These are phyloP conservation scores for Penicillium fuscoglaucum DNA, from an alignment of 2,329 filamentous ascomycete species.

Conservation along the genomic window DNA sequence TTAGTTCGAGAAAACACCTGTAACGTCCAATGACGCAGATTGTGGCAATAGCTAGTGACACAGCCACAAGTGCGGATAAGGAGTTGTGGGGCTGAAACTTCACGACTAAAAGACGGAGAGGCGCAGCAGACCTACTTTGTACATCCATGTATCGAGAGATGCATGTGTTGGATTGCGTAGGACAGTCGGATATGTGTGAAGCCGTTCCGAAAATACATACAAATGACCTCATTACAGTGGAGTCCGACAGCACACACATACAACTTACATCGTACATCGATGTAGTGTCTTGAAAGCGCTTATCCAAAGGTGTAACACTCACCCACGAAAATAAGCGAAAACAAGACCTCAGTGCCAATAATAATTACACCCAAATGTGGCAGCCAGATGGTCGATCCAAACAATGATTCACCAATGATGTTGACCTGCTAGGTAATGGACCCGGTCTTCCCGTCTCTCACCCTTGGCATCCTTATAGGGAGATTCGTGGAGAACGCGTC, in stretches of 20 bases:
- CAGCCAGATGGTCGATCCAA: conserved; percentile 7
- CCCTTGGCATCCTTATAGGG: conserved; percentile 16
- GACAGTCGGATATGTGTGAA: background rate
- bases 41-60: background rate
- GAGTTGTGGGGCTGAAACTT: background rate
- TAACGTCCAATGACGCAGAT: background rate
- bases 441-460: conserved; percentile 6
- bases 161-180: background rate
- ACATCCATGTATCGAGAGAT: background rate
- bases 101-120: no score
- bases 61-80: background rate
- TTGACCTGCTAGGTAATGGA: conserved; percentile 1
- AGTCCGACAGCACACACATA: background rate
- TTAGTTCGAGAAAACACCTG: background rate
- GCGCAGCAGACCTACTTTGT: background rate
- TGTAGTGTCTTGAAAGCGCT: background rate
- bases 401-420: conserved; percentile 11
- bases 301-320: background rate
- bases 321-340: conserved; percentile 1
- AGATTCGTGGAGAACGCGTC: conserved; percentile 16
- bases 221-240: conserved; percentile 1
- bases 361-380: background rate
- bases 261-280: background rate
- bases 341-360: background rate
- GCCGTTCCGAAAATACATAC: background rate